Base-by-base conservation (phyloP, 345 rosid genomes). In the Lumnitzera littorea region DNA sequence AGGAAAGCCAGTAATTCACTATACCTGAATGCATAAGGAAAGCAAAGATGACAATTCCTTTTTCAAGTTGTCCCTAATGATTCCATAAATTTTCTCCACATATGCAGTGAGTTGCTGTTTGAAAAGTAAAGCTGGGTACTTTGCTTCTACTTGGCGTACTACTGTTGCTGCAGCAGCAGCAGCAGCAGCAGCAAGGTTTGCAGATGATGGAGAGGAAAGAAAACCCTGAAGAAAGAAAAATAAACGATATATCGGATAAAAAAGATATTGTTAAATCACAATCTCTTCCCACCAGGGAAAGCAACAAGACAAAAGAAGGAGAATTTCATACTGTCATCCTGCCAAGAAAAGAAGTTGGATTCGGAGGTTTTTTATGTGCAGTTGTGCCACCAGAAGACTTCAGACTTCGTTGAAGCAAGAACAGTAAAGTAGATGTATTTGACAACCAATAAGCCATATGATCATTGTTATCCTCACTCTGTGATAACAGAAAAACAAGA, bases 371-470 rank as follows among this genome's bases (percentile, higher is more conserved):
- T 65, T 71, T 72, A 66, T 78, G 67, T 53, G 90, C 75, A 23
- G 91, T 72, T 67, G 87, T 71, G 59, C 85, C 88, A 48, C 62
- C 96, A 56, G 88, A 70, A 7, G 87, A 73, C 77, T 86, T 88
- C 57, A 91, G 69, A 74, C 96, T 81, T 69, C 69, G 79, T 77
- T 94, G 91, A 70, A 91, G 91, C 84, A 94, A 78, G 76, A 91
- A 94, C 72, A 94, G 76, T 63, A 94, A 75, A 46, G 89, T 63
- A 5, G 99, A 91, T 61, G 95, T 83, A 74, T 84, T 91, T 63
- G 99, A 82, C 62, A 94, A 78, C 99, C 99, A 94, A 79, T 94
- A 94, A 50, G 97, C 91, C 95, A 94, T 87, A 62, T 94, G 96
- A 50, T 73, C 84, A 76, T 94, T 90, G 78, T 85, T 74, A 61